Evolutionary conservation across 176 grass and related monocot species (phyloP), one percentile per base, ranked within the genome.

Genomic region (Secale cereale): DNA sequence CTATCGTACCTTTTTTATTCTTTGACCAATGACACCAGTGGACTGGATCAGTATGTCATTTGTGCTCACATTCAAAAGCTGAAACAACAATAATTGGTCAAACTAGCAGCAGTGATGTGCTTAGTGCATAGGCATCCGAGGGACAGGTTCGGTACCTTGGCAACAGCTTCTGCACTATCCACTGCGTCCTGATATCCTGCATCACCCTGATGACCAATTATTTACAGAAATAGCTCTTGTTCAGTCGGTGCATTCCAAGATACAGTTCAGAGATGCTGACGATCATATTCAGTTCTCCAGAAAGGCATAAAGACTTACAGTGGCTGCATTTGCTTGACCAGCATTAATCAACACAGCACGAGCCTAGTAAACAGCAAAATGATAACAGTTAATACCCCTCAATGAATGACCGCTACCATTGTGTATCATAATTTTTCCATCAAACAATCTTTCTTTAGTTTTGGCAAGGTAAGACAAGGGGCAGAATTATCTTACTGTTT

Each of bases 291-390:
- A 80, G 74, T 71, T 68, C 28, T 88, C n/a, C 45, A 70, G 52
- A 68, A 81, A 68, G 22, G 91, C 92, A 70, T 30, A 69, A 85
- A 72, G 13, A 92, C 96, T 98, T 91, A 98, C 96, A 37, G 96
- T 98, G 48, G 96, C 96, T 82, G 93, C 93, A 92, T 98, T 98
- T 86, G 96, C 96, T 90, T 98, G 96, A 37, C 96, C 96, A 89
- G 96, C 93, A 37, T 98, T 98, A 83, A 90, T 82, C 85, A 98
- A 82, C 83, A 98, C 91, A 62, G 96, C 96, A 81, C 96, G 91
- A 16, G 91, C 93, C 93, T 98, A 80, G 4, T 70, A 43, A 87
- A 76, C 5, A 80, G 77, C 65, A 25, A 66, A 67, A 54, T 74
- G 2, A 80, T 76, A 45, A 12, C 13, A 72, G 15, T 68, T 4